A percentile compares a stretch with the other conserved stretches of the same genome.
Evolutionary conservation across 2,329 filamentous ascomycete genomes (phyloP).

Genomic region (Talaromyces sp.): DNA sequence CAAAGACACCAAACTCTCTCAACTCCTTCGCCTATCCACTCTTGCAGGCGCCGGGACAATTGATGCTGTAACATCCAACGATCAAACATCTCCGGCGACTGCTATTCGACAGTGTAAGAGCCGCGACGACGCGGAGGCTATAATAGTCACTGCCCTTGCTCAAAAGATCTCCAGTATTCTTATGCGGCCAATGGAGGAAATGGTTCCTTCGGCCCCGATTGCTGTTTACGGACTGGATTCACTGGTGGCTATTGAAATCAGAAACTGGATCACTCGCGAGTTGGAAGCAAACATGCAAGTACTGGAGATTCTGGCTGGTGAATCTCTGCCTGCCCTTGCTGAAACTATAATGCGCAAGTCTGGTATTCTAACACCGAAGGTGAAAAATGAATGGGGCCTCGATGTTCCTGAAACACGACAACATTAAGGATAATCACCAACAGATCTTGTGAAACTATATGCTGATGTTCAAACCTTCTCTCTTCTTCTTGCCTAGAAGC

Average conservation of each 20-base stretch:
- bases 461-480: too few relatives aligned
- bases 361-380: constrained; percentile 21
- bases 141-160: constrained; percentile 12
- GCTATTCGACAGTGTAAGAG: constrained; percentile 18
- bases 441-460: too few relatives aligned
- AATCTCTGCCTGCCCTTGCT: constrained; percentile 25
- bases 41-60: constrained; percentile 14
- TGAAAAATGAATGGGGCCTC: constrained; percentile 22
- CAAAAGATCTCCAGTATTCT: constrained; percentile 26
- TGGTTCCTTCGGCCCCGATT: constrained; percentile 20
- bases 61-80: constrained; percentile 9
- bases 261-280: constrained; percentile 32
- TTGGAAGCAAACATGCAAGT: constrained; percentile 27
- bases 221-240: constrained; percentile 33
- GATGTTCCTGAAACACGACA: constrained; percentile 9
- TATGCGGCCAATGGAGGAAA: constrained; percentile 25
- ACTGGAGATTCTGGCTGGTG: constrained; percentile 30
- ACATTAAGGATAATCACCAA: neutral
- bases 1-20: constrained; percentile 22
- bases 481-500: too few relatives aligned
- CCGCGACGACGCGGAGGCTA: constrained; percentile 10
- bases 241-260: constrained; percentile 34
- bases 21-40: constrained; percentile 23
- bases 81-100: constrained; percentile 16
- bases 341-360: constrained; percentile 27